Evolutionary conservation across 768 basidiomycete species (phyloP), one percentile per base, ranked within the genome.

Genomic region (Termitomyces titanicus): DNA sequence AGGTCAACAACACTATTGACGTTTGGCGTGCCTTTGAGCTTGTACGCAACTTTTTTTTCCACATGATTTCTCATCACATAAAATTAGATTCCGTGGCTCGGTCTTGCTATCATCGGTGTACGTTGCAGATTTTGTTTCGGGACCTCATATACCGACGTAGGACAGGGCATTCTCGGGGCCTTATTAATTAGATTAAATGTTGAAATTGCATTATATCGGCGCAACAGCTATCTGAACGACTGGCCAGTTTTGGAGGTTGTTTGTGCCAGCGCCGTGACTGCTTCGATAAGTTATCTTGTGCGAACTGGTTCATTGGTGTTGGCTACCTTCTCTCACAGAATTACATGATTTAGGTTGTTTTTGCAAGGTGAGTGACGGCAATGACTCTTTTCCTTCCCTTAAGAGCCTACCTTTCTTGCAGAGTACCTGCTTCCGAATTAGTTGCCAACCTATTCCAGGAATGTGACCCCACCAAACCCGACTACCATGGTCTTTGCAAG

Each of bases 371-470:
- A 55, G 63, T 59, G 10, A 24, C 11, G 8, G 17, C 20, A 22
- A 20, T 20, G 3, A 8, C 42, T 44, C 25, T 53, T 15, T 11
- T 45, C 9, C 13, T 22, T 25, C 7, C 20, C 13, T 24, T 38
- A 24, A 15, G n/a, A 37, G 24, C 42, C 46, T 45, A 67, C 35
- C 47, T 18, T 17, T 33, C 18, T 50, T 39, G 6, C 53, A 85
- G 87, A 45, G 88, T 84, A 5, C 87, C 86, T 64, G 76, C 86
- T 1, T 92, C 90, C 0, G 90, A 93, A 65, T 76, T 94, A 20
- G 92, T 94, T 7, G 83, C 88, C 10, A 88, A 88, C 62, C 79
- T 94, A 12, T 89, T 94, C 68, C 84, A 86, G 60, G 92, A 94
- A 69, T 95, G 93, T 64, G 84, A 88, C 63, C 70, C 84, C 9